These are phyloP conservation scores for Aspergillus pseudoterreus DNA, from an alignment of 2,329 filamentous ascomycete genomes.

Conservation along the genomic window DNA sequence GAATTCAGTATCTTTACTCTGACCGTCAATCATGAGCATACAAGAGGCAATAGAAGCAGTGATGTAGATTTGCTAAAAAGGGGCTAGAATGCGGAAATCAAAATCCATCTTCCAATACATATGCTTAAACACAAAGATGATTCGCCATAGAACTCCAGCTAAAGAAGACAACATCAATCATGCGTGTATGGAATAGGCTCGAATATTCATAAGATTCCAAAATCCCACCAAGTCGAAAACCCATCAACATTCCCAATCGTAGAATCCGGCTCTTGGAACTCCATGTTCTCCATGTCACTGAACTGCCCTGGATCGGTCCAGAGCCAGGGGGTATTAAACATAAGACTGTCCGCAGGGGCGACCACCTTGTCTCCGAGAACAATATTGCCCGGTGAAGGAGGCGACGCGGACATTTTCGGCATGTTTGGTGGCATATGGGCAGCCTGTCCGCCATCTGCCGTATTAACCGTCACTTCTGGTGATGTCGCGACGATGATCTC, in stretches of 20 bases:
- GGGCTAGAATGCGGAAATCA: too few relatives aligned
- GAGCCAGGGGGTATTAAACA: constrained; percentile 34
- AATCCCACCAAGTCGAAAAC: constrained; percentile 34
- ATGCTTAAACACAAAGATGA: too few relatives aligned
- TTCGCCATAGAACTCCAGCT: too few relatives aligned
- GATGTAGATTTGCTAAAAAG: too few relatives aligned
- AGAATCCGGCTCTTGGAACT: constrained; percentile 25
- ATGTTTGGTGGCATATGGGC: constrained; percentile 38
- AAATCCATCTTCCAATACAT: too few relatives aligned
- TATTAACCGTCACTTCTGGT: constrained; percentile 51
- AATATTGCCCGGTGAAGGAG: constrained; percentile 1
- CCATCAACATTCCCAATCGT: constrained; percentile 27
- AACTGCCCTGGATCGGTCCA: constrained; percentile 32
- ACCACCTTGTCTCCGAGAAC: constrained; percentile 23
- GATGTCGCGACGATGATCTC: constrained; percentile 53
- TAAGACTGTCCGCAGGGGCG: constrained; percentile 31
- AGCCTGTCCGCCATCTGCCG: constrained; percentile 50
- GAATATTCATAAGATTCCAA: constrained; percentile 25
- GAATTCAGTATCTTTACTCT: too few relatives aligned
- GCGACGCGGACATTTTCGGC: constrained; percentile 4
- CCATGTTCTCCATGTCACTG: constrained; percentile 29
- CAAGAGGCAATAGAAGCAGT: too few relatives aligned
- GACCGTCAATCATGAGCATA: too few relatives aligned
- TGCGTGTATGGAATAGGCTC: too few relatives aligned
- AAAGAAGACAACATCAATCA: too few relatives aligned